Conservation (phyloP, 1,139 yeast genomes). For the Blastobotrys ciferrii region DNA sequence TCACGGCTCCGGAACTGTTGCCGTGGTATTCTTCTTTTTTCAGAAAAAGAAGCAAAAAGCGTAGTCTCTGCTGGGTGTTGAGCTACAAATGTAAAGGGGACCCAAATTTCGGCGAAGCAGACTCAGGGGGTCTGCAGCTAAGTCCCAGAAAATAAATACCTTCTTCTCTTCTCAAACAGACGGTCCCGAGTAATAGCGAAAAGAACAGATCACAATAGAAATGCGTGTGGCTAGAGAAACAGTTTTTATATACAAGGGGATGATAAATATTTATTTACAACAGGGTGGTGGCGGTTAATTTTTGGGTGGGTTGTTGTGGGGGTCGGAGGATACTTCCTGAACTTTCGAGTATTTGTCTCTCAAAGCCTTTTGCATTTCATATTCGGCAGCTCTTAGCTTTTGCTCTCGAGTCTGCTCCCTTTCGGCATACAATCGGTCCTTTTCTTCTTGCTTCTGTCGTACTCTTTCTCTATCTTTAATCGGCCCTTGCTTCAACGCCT, state of each 20-base stretch:
- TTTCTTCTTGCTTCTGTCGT: slow-evolving; percentile 43
- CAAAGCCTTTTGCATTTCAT: slow-evolving; percentile 68
- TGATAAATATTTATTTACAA: neutral
- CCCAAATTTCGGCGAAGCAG: no score
- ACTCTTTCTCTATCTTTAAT: slow-evolving; percentile 70
- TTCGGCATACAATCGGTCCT: slow-evolving; percentile 29
- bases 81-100: no score
- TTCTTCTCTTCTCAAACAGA: no score
- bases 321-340: slow-evolving; percentile 40
- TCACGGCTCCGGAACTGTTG: no score
- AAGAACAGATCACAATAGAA: neutral
- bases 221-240: neutral
- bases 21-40: no score
- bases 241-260: neutral
- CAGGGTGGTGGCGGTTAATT: neutral
- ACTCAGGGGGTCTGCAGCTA: no score
- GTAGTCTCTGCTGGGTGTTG: no score
- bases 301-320: neutral
- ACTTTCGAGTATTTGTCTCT: slow-evolving; percentile 58
- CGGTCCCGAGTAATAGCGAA: no score
- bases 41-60: no score
- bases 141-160: no score
- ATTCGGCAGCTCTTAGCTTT: slow-evolving; percentile 64
- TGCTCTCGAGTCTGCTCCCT: slow-evolving; percentile 40
- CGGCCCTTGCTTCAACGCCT: slow-evolving; percentile 73